Evolutionary conservation across 768 basidiomycete genomes (phyloP), one percentile per base, ranked within the genome.

Genomic region (Tulasnella sp.): DNA sequence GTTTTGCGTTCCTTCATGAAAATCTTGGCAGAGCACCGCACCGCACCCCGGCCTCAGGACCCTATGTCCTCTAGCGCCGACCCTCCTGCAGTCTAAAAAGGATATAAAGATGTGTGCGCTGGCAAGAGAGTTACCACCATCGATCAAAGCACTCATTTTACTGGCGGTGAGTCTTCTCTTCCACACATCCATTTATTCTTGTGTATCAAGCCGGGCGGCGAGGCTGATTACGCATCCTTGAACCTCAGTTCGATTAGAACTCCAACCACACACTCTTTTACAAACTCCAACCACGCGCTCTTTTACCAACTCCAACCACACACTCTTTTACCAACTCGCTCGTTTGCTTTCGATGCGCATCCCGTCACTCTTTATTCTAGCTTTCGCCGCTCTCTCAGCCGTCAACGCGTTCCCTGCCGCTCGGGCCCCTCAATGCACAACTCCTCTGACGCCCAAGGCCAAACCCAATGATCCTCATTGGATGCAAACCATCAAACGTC

Each of bases 401-500:
- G 77, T 79, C 44, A 69, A 28, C 18, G 64, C 64, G 12, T 69
- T 7, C 31, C 64, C 64, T 31, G 54, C 42, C 41, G 75, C 72
- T 41, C 86, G 89, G 16, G 90, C 89, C 37, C 85, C 87, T n/a
- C 87, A 87, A 40, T 91, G 90, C 83, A 83, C 86, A 37, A 85
- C 86, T 44, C 87, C 89, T 2, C 76, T 82, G 41, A 89, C 87
- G 46, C 83, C 85, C 41, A 91, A 86, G n/a, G 91, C 93, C 31
- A 86, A 87, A 3, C 84, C 90, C 40, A 85, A 84, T 22, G 92
- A 91, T 76, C 83, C 83, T 16, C 94, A 90, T 84, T 95, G 94
- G 93, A 84, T 93, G 83, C 86, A 94, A 85, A 89, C 82, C 75
- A 93, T 95, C 83, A 90, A 89, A 76, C 94, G 94, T 83, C 77